A percentile compares a stretch with the other conserved stretches of the same genome.
Evolutionary conservation across 202 grass and related monocot species (phyloP).

Genomic region (Hordeum pubiflorum): DNA sequence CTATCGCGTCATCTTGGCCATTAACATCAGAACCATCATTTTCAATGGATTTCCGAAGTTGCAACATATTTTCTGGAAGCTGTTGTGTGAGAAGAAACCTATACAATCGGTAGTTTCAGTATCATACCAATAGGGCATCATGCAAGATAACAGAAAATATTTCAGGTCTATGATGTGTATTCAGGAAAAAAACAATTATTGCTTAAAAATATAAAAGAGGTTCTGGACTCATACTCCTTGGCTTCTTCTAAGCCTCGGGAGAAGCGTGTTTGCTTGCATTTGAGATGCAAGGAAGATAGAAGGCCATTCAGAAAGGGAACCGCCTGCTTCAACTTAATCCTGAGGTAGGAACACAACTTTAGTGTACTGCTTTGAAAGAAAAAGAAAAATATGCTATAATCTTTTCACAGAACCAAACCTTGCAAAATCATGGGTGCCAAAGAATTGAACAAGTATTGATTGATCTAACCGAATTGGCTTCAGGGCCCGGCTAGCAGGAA

Average conservation of each 20-base stretch:
- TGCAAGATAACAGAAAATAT: constrained; percentile 20
- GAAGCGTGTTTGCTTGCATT: constrained; percentile 93
- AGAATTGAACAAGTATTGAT: constrained; percentile 87
- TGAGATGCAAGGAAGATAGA: constrained; percentile 83
- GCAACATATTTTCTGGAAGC: constrained; percentile 82
- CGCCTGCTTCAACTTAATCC: constrained; percentile 81
- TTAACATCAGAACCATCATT: constrained; percentile 44
- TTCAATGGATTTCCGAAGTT: constrained; percentile 55
- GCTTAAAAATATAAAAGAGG: constrained; percentile 1
- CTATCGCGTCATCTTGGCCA: constrained; percentile 38
- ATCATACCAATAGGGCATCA: constrained; percentile 1
- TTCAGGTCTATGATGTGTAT: not conserved
- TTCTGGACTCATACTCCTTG: constrained; percentile 56
- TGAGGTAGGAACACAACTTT: constrained; percentile 43
- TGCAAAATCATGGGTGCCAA: constrained; percentile 98
- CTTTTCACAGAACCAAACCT: constrained; percentile 55
- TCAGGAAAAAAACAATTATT: not conserved
- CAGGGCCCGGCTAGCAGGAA: constrained; percentile 45
- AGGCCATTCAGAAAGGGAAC: constrained; percentile 89
- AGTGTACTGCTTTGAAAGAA: not conserved
- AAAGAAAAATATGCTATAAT: constrained; percentile 8
- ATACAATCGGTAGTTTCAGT: constrained; percentile 12
- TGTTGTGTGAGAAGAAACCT: constrained; percentile 85
- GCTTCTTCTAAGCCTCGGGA: constrained; percentile 88
- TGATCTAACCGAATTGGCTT: constrained; percentile 62